phyloP scores from a whole-genome alignment of 208 protist genomes.

The Trypanosoma caninum region DNA sequence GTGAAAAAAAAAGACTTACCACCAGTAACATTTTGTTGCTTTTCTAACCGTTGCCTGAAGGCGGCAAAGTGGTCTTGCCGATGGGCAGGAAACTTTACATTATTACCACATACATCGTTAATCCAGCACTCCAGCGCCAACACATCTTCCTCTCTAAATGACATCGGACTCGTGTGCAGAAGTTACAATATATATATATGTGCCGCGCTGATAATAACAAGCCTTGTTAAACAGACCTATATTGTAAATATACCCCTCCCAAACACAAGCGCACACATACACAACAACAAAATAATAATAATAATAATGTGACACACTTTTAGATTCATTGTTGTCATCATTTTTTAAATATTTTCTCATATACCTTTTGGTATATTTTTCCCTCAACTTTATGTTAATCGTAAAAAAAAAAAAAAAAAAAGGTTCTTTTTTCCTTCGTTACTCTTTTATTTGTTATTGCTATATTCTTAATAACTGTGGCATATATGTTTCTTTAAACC shows the following conservation, averaged over 20 bases:
- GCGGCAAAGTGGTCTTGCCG: slow-evolving; percentile 32
- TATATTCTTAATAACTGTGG: no score
- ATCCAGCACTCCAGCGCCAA: slow-evolving; percentile 63
- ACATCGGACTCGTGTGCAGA: background rate
- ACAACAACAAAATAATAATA: no score
- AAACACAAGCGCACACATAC: no score
- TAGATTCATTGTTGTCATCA: no score
- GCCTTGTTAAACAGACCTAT: no score
- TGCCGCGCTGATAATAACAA: no score
- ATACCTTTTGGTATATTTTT: no score
- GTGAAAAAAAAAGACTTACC: slow-evolving; percentile 41
- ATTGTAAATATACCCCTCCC: no score
- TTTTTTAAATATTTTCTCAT: no score
- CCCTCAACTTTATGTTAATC: no score
- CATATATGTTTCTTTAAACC: background rate
- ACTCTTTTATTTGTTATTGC: background rate
- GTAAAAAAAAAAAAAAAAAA: background rate
- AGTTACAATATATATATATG: background rate
- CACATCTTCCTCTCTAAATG: slow-evolving; percentile 40
- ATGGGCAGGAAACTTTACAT: slow-evolving; percentile 58
- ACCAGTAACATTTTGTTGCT: slow-evolving; percentile 25
- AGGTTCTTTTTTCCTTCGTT: background rate
- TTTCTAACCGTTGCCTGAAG: slow-evolving; percentile 30
- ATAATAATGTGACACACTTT: no score
- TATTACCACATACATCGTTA: slow-evolving; percentile 49